A percentile compares a stretch with the other conserved stretches of the same genome.
Evolutionary conservation across 768 basidiomycete genomes (phyloP).

Genomic region (Pleurotus sapidus): DNA sequence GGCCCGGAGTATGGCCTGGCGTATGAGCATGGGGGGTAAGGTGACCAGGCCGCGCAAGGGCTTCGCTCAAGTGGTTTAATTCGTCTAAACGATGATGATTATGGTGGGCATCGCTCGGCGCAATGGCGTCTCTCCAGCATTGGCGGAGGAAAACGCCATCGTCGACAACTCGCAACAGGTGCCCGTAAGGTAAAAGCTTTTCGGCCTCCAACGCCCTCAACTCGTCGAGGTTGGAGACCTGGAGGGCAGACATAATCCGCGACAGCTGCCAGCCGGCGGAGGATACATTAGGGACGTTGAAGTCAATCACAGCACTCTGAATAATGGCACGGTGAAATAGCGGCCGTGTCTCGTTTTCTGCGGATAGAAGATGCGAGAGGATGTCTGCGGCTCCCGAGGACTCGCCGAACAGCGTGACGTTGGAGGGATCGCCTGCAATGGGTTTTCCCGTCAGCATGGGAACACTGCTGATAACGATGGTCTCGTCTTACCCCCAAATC

Average conservation of each 20-base stretch:
- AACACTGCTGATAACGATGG: neutral
- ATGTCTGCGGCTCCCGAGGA: conserved; percentile 58
- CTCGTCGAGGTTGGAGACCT: conserved; percentile 53
- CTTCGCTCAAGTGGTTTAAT: neutral
- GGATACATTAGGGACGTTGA: conserved; percentile 55
- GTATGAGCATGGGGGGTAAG: neutral
- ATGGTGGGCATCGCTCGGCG: conserved; percentile 29
- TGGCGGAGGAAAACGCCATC: conserved; percentile 67
- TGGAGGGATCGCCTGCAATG: conserved; percentile 40
- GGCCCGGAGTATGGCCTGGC: neutral
- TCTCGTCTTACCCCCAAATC: conserved; percentile 51
- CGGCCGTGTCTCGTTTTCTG: conserved; percentile 53
- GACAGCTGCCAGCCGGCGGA: conserved; percentile 68
- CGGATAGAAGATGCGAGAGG: conserved; percentile 61
- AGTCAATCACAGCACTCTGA: conserved; percentile 69
- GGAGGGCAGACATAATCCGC: conserved; percentile 55
- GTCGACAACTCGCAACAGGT: conserved; percentile 56
- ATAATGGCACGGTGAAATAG: conserved; percentile 73
- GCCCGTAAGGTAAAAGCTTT: conserved; percentile 50
- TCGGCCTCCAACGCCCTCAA: conserved; percentile 59
- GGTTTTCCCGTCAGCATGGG: neutral
- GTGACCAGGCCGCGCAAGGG: conserved; percentile 6
- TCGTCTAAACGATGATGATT: conserved; percentile 12
- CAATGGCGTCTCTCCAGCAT: conserved; percentile 51
- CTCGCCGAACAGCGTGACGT: conserved; percentile 51